A percentile compares a stretch with the other conserved stretches of the same genome.
phyloP scores from a whole-genome alignment of 257 asterid species.

The Scutellaria barbata region DNA sequence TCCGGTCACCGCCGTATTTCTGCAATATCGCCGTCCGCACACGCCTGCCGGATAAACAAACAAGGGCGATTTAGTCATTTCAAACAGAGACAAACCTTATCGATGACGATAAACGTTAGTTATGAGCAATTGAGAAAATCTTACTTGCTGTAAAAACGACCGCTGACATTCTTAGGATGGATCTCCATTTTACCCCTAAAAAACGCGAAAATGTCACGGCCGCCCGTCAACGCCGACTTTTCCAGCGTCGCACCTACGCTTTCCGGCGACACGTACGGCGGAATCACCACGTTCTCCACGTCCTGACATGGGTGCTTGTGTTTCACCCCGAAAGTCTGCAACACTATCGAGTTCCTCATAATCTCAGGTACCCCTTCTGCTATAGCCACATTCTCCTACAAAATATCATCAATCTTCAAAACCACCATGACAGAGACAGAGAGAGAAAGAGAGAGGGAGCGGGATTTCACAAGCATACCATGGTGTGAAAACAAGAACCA shows the following conservation, averaged over 20 bases:
- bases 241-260: slow-evolving; percentile 56
- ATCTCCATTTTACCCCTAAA: slow-evolving; percentile 98
- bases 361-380: slow-evolving; percentile 79
- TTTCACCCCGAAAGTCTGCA: slow-evolving; percentile 92
- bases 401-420: background rate
- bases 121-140: background rate
- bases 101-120: background rate
- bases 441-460: background rate
- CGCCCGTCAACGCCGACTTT: slow-evolving; percentile 47
- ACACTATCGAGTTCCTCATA: slow-evolving; percentile 60
- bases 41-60: slow-evolving; percentile 39
- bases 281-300: slow-evolving; percentile 78
- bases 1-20: slow-evolving; percentile 61
- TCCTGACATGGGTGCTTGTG: slow-evolving; percentile 82
- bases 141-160: slow-evolving; percentile 89
- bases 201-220: slow-evolving; percentile 79
- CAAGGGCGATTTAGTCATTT: background rate
- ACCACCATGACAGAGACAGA: background rate
- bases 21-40: slow-evolving; percentile 71
- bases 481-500: slow-evolving; percentile 93
- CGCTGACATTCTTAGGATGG: slow-evolving; percentile 91
- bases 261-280: slow-evolving; percentile 81
- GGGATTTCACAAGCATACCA: slow-evolving; percentile 47
- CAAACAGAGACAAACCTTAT: background rate
- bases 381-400: slow-evolving; percentile 84